phyloP scores from a whole-genome alignment of 1,284 basidiomycete genomes.

The Cystobasidiaceae sp. region DNA sequence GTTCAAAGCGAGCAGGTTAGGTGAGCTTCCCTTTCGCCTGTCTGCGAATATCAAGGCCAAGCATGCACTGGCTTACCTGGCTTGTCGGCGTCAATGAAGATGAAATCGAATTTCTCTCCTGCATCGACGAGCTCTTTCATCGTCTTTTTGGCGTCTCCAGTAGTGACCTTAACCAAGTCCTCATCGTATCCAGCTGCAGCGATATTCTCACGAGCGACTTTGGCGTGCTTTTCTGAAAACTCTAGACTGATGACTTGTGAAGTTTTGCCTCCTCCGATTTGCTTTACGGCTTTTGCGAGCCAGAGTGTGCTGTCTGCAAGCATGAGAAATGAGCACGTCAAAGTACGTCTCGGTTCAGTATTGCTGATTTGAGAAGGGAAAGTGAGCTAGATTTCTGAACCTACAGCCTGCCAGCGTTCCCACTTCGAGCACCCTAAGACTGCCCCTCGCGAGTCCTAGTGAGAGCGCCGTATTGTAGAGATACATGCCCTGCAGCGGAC shows the following conservation, averaged over 20 bases:
- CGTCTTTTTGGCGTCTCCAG: slow-evolving; percentile 19
- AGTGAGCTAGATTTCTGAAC: neutral
- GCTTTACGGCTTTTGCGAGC: slow-evolving; percentile 15
- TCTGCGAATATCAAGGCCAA: neutral
- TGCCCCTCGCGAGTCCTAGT: neutral
- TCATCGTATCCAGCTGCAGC: slow-evolving; percentile 8
- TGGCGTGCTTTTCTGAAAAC: slow-evolving; percentile 15
- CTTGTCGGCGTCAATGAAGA: slow-evolving; percentile 32
- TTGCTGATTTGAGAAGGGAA: neutral
- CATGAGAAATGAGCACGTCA: neutral
- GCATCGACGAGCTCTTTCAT: neutral
- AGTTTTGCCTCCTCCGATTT: neutral
- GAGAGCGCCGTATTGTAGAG: slow-evolving; percentile 19
- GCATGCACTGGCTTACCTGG: neutral
- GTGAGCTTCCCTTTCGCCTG: neutral
- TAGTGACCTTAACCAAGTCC: slow-evolving; percentile 3
- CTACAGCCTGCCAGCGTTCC: slow-evolving; percentile 26
- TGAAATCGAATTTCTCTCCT: slow-evolving; percentile 24
- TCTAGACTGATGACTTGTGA: slow-evolving; percentile 12
- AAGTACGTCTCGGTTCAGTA: neutral
- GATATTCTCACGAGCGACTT: slow-evolving; percentile 24
- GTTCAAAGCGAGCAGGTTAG: neutral
- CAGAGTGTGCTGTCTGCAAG: slow-evolving; percentile 12
- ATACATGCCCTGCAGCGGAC: slow-evolving; percentile 12
- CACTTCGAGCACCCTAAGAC: slow-evolving; percentile 17